Evolutionary conservation across 129 eudicot species (phyloP), one percentile per base, ranked within the genome.

Genomic region (Pittosporum tobira): DNA sequence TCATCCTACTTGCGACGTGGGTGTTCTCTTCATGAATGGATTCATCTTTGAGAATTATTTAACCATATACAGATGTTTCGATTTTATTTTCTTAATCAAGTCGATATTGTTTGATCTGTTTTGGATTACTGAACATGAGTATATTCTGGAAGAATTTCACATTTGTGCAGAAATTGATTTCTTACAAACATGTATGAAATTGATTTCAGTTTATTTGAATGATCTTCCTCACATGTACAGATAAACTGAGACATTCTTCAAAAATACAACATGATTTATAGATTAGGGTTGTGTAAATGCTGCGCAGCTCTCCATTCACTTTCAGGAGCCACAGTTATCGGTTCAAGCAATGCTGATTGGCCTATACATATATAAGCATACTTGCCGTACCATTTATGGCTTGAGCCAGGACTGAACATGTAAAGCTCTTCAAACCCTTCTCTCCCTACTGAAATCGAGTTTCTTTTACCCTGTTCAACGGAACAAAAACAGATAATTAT

Each of bases 401-500:
- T 73, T 27, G 97, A 85, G 63, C 97, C 97, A 23, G 97, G 97
- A 73, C 97, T 85, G 51, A 82, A 71, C 48, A 90, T 65, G 80
- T 89, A 85, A 62, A 80, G 18, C 74, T 89, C 97, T 1, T 82
- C 48, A 53, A 85, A 89, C 28, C 97, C 95, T 37, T 73, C 71
- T 58, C 87, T 68, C 45, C 82, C 71, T 38, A 82, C 75, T 28
- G 51, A 18, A 44, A 89, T 82, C 8, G 97, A 89, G 70, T 89
- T 89, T 65, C 93, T 71, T 66, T 75, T 77, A 24, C 97, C 97
- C 94, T 88, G 94, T 26, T 48, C 44, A 40, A 42, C 46, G 49
- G 11, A 6, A 6, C 14, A n/a, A 48, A 20, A 47, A 26, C 46
- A 50, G 43, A 11, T 24, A 66, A n/a, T 21, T 18, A 6, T 1